phyloP scores from a whole-genome alignment of 2,329 filamentous ascomycete genomes.

The Fusarium poae region DNA sequence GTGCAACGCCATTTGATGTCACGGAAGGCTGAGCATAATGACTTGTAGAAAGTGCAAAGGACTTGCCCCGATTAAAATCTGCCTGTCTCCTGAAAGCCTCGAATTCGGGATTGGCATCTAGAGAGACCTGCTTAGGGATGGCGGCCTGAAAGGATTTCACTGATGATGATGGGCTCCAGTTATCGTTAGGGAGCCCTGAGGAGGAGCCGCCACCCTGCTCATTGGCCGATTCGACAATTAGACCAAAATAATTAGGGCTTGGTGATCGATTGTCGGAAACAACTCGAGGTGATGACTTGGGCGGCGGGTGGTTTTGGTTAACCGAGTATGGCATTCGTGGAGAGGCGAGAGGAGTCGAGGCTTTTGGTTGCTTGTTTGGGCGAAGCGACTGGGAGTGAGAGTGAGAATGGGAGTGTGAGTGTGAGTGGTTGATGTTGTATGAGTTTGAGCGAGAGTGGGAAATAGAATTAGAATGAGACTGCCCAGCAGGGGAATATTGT shows the following conservation, averaged over 20 bases:
- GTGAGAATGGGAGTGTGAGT: conserved; percentile 57
- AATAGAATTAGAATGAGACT: conserved; percentile 46
- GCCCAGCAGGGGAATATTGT: conserved; percentile 54
- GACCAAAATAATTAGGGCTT: conserved; percentile 90
- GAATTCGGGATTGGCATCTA: conserved; percentile 84
- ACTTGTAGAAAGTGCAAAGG: conserved; percentile 61
- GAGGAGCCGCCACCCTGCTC: conserved; percentile 74
- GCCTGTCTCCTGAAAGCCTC: conserved; percentile 81
- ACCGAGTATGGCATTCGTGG: conserved; percentile 66
- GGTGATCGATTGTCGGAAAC: conserved; percentile 60
- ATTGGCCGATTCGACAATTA: conserved; percentile 72
- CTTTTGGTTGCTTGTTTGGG: conserved; percentile 55
- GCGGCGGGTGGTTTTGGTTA: conserved; percentile 67
- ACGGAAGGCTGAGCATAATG: conserved; percentile 58
- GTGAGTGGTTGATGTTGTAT: conserved; percentile 57
- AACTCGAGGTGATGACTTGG: conserved; percentile 61
- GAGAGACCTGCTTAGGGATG: conserved; percentile 75
- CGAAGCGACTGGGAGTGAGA: conserved; percentile 59
- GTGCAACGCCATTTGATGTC: conserved; percentile 43
- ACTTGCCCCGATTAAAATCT: conserved; percentile 70
- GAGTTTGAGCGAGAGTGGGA: conserved; percentile 52
- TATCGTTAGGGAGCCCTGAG: conserved; percentile 72
- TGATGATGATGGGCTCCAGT: conserved; percentile 80
- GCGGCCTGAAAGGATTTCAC: conserved; percentile 77
- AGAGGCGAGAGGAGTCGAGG: conserved; percentile 66